Percentiles rank a stretch among this genome's conserved stretches.
These are phyloP conservation scores for Crotalaria pallida DNA, from an alignment of 306 rosid genomes.

Conservation along the genomic window DNA sequence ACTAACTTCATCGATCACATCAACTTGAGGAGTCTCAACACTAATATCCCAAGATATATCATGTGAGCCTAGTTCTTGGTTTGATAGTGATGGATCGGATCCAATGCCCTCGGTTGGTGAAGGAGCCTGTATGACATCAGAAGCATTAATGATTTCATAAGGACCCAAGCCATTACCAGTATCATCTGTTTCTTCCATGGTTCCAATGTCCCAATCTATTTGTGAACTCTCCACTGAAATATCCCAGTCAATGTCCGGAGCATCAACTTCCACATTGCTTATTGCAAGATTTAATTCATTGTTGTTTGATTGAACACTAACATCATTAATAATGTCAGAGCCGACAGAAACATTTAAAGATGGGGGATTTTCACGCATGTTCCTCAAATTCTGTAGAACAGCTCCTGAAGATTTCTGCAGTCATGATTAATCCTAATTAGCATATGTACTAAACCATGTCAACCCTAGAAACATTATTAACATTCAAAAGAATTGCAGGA, in stretches of 20 bases:
- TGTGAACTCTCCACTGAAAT: slow-evolving; percentile 73
- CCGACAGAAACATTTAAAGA: slow-evolving; percentile 64
- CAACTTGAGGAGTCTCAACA: slow-evolving; percentile 77
- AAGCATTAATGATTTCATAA: slow-evolving; percentile 80
- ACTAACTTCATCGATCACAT: slow-evolving; percentile 54
- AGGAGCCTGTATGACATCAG: slow-evolving; percentile 47
- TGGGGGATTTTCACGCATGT: slow-evolving; percentile 60
- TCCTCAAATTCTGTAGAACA: slow-evolving; percentile 52
- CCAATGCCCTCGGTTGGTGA: slow-evolving; percentile 38
- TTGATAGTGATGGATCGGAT: slow-evolving; percentile 40
- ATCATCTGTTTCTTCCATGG: slow-evolving; percentile 70
- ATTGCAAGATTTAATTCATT: slow-evolving; percentile 33
- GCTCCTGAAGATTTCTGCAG: slow-evolving; percentile 46
- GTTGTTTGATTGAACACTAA: slow-evolving; percentile 34
- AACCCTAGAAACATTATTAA: not conserved
- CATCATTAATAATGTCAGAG: slow-evolving; percentile 49
- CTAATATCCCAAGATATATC: slow-evolving; percentile 86
- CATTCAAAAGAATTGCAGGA: slow-evolving; percentile 6
- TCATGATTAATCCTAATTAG: slow-evolving; percentile 24
- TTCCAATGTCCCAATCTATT: slow-evolving; percentile 92
- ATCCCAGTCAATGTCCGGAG: slow-evolving; percentile 82
- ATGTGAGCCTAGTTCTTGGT: slow-evolving; percentile 29
- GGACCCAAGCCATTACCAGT: slow-evolving; percentile 83
- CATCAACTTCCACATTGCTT: slow-evolving; percentile 30
- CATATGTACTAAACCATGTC: slow-evolving; percentile 3